Percentiles rank a stretch among this genome's conserved stretches.
These are phyloP conservation scores for Teunomyces barrocoloradensis DNA, from an alignment of 805 yeast species.

Conservation along the genomic window DNA sequence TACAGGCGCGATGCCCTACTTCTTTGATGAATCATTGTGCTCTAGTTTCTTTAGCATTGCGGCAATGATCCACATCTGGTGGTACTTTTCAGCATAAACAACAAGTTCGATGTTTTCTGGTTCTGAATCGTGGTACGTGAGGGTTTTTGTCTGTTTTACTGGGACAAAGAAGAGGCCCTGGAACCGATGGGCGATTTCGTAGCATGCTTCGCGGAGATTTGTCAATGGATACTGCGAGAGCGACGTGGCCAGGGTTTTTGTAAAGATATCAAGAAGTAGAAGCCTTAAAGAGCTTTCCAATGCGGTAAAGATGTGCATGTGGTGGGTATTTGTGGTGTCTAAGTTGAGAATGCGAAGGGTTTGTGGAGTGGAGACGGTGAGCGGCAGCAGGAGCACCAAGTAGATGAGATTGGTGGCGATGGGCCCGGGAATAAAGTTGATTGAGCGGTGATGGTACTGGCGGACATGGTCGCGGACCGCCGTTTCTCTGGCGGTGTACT, in stretches of 20 bases:
- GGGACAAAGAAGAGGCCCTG: constrained; percentile 26
- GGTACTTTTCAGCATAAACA: constrained; percentile 21
- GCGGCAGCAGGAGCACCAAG: constrained; percentile 1
- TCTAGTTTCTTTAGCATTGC: constrained; percentile 13
- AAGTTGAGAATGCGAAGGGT: background rate
- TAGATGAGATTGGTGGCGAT: constrained; percentile 3
- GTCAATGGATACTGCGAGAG: constrained; percentile 22
- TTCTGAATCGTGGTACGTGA: background rate
- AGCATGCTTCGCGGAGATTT: constrained; percentile 21
- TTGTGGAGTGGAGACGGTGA: background rate
- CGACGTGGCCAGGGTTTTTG: background rate
- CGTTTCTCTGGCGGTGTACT: background rate
- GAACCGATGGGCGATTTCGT: constrained; percentile 21
- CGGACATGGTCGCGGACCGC: background rate
- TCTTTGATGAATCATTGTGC: too few species aligned
- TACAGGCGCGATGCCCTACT: background rate
- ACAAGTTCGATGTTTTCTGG: constrained; percentile 7
- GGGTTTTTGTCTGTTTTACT: background rate
- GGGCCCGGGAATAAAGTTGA: background rate
- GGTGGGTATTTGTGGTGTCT: background rate
- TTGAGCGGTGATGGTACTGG: background rate
- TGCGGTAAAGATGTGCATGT: background rate
- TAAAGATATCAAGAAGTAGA: background rate
- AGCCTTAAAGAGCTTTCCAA: background rate
- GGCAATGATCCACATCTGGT: constrained; percentile 29